Evolutionary conservation across 2,329 filamentous ascomycete genomes (phyloP).

Genomic region (Penicillium sclerotigenum): DNA sequence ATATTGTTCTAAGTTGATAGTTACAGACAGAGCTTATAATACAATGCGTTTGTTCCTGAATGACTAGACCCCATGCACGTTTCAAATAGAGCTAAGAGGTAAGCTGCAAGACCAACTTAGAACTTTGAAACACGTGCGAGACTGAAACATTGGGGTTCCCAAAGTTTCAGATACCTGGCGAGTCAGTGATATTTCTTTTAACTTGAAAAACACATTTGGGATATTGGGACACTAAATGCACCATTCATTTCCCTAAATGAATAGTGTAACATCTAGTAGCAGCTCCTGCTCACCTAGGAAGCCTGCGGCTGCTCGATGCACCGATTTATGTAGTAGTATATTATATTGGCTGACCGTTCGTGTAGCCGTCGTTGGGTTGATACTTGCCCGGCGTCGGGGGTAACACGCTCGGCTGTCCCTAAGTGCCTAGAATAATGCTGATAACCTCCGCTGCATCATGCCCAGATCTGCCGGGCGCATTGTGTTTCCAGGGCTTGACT

Average conservation of each 20-base stretch:
- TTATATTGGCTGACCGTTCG: neutral
- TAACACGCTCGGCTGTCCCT: neutral
- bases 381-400: neutral
- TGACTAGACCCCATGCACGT: neutral
- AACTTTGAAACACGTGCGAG: neutral
- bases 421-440: neutral
- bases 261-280: neutral
- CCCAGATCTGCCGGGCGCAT: neutral
- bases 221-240: no score
- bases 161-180: neutral
- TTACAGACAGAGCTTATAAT: neutral
- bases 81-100: neutral
- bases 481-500: neutral
- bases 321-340: neutral
- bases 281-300: neutral
- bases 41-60: neutral
- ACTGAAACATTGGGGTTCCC: neutral
- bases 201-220: no score
- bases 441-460: neutral
- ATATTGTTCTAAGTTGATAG: no score
- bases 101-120: neutral
- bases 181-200: neutral
- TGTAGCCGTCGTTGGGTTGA: neutral
- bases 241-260: neutral
- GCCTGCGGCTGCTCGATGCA: neutral